Conservation (phyloP, 169 alveolate species). For the Cryptosporidium ubiquitum region DNA sequence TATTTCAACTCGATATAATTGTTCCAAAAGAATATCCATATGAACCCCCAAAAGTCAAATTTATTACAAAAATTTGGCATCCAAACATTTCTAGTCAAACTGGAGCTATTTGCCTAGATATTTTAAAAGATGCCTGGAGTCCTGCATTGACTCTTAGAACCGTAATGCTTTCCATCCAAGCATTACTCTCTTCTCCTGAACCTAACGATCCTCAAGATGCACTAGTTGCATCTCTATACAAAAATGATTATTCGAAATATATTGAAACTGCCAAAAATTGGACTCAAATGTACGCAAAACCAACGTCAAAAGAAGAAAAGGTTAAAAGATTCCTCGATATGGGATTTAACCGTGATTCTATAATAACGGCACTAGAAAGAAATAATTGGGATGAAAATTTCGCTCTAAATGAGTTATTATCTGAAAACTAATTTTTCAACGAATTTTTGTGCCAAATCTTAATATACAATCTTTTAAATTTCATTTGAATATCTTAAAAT, state of each 20-base stretch:
- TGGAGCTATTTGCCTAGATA: slow-evolving; percentile 96
- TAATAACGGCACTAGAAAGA: slow-evolving; percentile 81
- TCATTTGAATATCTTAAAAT: no score
- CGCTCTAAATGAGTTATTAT: slow-evolving; percentile 84
- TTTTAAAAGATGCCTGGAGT: slow-evolving; percentile 95
- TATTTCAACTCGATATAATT: slow-evolving; percentile 88
- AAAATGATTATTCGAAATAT: slow-evolving; percentile 78
- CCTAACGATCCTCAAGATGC: slow-evolving; percentile 89
- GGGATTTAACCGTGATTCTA: slow-evolving; percentile 81
- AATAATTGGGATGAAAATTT: slow-evolving; percentile 88
- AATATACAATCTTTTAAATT: background rate
- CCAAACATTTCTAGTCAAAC: slow-evolving; percentile 93
- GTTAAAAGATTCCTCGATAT: slow-evolving; percentile 81
- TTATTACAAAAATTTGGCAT: slow-evolving; percentile 96
- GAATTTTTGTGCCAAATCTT: no score
- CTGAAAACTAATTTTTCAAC: background rate
- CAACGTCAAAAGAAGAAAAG: slow-evolving; percentile 79
- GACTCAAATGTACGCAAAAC: slow-evolving; percentile 82
- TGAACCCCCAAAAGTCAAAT: slow-evolving; percentile 91
- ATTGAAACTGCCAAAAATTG: slow-evolving; percentile 83
- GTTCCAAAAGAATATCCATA: slow-evolving; percentile 96
- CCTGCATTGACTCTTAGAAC: slow-evolving; percentile 97
- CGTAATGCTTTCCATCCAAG: slow-evolving; percentile 87
- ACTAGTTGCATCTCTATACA: slow-evolving; percentile 83
- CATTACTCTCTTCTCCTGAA: slow-evolving; percentile 84